Conservation (phyloP, 2,329 filamentous ascomycete species). For the Escovopsis sp. region DNA sequence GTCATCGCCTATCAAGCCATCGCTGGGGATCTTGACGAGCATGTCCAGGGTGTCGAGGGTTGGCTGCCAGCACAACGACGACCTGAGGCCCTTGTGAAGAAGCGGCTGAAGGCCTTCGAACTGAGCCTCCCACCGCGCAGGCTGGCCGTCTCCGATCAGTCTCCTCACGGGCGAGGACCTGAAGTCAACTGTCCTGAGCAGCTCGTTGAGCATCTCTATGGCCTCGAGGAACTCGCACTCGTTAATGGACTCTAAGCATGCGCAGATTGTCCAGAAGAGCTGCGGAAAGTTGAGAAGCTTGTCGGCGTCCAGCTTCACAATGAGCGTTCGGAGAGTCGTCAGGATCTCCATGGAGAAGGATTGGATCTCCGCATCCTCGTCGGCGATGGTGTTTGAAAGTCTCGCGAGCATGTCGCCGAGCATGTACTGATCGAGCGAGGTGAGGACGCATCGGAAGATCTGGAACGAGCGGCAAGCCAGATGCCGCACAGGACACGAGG, state of each 20-base stretch:
- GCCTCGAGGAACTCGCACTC: conserved; percentile 90
- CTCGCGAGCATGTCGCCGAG: conserved; percentile 91
- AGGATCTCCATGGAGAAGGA: conserved; percentile 97
- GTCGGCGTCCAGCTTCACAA: conserved; percentile 64
- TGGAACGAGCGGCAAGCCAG: conserved; percentile 95
- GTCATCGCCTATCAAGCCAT: conserved; percentile 67
- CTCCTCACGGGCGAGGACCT: conserved; percentile 52
- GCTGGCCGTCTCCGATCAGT: conserved; percentile 62
- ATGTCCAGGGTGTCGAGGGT: conserved; percentile 66
- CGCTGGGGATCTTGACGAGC: conserved; percentile 64
- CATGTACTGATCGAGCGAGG: conserved; percentile 83
- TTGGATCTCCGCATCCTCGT: conserved; percentile 86
- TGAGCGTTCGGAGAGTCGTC: conserved; percentile 83
- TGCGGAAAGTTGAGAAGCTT: conserved; percentile 84
- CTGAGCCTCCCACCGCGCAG: conserved; percentile 71
- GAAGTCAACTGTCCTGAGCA: conserved; percentile 73
- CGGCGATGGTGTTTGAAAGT: conserved; percentile 90
- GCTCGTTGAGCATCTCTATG: conserved; percentile 77
- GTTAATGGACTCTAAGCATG: conserved; percentile 91
- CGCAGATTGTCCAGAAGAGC: conserved; percentile 94
- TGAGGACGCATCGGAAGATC: conserved; percentile 87
- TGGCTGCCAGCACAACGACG: conserved; percentile 64
- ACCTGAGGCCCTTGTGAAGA: conserved; percentile 83
- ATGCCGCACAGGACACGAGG: conserved; percentile 88
- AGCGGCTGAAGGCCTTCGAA: conserved; percentile 80